phyloP scores from a whole-genome alignment of 1,139 yeast species.

The Oligophagozyma castellii region DNA sequence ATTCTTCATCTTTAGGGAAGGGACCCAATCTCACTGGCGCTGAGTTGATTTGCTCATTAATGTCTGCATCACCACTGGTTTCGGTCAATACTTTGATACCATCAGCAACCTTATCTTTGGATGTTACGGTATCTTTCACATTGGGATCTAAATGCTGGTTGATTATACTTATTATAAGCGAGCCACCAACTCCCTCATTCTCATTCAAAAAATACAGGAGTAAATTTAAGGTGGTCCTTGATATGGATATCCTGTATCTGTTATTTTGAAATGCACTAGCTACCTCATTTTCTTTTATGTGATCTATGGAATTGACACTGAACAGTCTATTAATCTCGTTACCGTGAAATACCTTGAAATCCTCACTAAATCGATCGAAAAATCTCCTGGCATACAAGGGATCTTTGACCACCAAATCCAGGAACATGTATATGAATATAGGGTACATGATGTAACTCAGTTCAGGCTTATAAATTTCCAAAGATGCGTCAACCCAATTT shows the following conservation, averaged over 20 bases:
- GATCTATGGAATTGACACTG: constrained; percentile 68
- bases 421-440: constrained; percentile 73
- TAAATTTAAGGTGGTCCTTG: constrained; percentile 75
- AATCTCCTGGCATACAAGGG: constrained; percentile 54
- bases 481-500: constrained; percentile 83
- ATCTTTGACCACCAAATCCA: constrained; percentile 60
- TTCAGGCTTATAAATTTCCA: constrained; percentile 87
- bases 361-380: constrained; percentile 59
- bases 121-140: constrained; percentile 24
- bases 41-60: constrained; percentile 40
- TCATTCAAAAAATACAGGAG: constrained; percentile 80
- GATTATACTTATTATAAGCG: constrained; percentile 68
- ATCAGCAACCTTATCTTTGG: constrained; percentile 21
- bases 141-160: constrained; percentile 75
- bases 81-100: constrained; percentile 29
- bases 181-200: constrained; percentile 87
- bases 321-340: constrained; percentile 60
- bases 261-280: constrained; percentile 62
- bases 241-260: constrained; percentile 62
- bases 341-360: constrained; percentile 66
- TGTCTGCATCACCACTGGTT: constrained; percentile 35
- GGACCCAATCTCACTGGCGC: constrained; percentile 71
- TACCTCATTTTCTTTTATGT: constrained; percentile 66
- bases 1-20: constrained; percentile 75
- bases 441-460: constrained; percentile 76